Conservation (phyloP, 805 yeast genomes). For the Yueomyces sp. region DNA sequence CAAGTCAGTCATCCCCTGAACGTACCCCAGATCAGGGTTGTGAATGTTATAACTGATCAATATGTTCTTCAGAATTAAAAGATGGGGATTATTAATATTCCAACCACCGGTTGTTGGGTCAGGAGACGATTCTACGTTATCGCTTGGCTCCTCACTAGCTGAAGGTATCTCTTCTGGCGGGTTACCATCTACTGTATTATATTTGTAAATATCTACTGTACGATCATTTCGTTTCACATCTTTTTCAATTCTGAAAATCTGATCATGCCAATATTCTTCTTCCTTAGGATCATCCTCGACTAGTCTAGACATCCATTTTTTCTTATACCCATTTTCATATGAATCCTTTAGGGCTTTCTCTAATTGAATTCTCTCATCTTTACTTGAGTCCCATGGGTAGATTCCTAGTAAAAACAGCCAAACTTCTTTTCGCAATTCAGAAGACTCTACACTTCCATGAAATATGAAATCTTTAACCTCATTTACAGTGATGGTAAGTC, state of each 20-base stretch:
- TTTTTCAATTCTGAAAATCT: constrained; percentile 78
- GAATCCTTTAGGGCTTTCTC: constrained; percentile 41
- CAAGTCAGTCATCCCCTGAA: constrained; percentile 96
- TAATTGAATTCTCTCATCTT: constrained; percentile 51
- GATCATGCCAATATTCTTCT: constrained; percentile 76
- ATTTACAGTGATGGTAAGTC: constrained; percentile 53
- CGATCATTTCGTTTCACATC: constrained; percentile 90
- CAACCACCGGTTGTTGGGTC: constrained; percentile 35
- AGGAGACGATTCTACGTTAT: constrained; percentile 4
- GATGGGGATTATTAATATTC: constrained; percentile 62
- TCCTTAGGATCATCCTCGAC: constrained; percentile 8
- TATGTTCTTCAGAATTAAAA: constrained; percentile 60
- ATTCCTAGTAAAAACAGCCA: constrained; percentile 81
- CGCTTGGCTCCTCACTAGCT: constrained; percentile 22
- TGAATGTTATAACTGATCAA: constrained; percentile 76
- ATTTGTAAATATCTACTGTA: constrained; percentile 46
- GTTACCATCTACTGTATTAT: constrained; percentile 27
- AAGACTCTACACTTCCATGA: constrained; percentile 69
- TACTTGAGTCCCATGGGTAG: constrained; percentile 78
- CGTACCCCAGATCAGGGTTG: constrained; percentile 79
- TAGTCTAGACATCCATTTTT: constrained; percentile 50
- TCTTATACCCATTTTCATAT: constrained; percentile 43
- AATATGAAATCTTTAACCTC: constrained; percentile 78
- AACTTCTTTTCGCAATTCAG: constrained; percentile 47
- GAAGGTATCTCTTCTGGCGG: constrained; percentile 27